phyloP scores from a whole-genome alignment of 495 filamentous ascomycete genomes.

The Antarctomyces pellizariae region DNA sequence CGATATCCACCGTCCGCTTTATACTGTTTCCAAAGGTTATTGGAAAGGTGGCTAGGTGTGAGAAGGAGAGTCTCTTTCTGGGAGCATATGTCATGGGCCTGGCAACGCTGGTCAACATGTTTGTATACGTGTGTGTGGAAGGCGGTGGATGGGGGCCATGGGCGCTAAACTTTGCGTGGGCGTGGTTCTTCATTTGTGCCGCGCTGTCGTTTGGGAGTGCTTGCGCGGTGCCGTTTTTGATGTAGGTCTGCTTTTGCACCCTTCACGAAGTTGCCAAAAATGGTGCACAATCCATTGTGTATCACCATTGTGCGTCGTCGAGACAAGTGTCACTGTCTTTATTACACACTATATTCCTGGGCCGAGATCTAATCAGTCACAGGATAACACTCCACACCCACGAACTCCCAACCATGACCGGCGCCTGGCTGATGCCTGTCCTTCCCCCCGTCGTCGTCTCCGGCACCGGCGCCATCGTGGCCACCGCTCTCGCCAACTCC shows the following conservation, averaged over 20 bases:
- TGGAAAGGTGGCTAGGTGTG: constrained; percentile 27
- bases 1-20: constrained; percentile 29
- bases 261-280: too few species aligned
- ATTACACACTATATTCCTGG: neutral
- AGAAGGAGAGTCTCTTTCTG: constrained; percentile 33
- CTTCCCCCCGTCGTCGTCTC: constrained; percentile 30
- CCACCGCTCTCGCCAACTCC: constrained; percentile 22
- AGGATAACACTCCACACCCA: constrained; percentile 6
- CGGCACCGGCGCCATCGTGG: constrained; percentile 30
- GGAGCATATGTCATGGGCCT: constrained; percentile 37
- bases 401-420: constrained; percentile 21
- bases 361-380: constrained; percentile 1
- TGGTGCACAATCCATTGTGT: too few species aligned
- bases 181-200: constrained; percentile 33
- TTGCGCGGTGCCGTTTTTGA: constrained; percentile 26
- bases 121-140: constrained; percentile 26
- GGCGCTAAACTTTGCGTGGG: constrained; percentile 17
- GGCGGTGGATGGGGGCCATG: constrained; percentile 26
- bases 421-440: constrained; percentile 34
- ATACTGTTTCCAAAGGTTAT: constrained; percentile 31
- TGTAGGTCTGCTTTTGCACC: too few species aligned
- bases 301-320: too few species aligned
- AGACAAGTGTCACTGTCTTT: too few species aligned
- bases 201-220: constrained; percentile 23
- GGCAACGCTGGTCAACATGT: constrained; percentile 33